Conservation (phyloP, 352 stramenopile species). For the Globisporangium spinosum region DNA sequence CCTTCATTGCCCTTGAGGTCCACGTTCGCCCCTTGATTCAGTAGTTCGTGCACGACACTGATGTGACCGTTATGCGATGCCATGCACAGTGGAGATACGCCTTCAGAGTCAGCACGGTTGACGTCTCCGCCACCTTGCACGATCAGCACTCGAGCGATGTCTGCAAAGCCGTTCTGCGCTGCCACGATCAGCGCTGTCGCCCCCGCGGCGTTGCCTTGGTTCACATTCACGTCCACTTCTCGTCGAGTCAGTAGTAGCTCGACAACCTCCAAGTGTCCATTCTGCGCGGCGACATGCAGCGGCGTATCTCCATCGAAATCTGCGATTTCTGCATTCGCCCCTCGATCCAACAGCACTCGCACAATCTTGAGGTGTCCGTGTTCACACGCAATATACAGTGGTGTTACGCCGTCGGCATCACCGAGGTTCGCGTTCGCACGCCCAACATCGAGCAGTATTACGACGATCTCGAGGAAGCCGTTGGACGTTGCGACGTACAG, state of each 20-base stretch:
- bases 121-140: not conserved
- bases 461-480: conserved; percentile 10
- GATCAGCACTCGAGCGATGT: not conserved
- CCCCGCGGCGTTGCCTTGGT: not conserved
- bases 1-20: not conserved
- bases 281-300: conserved; percentile 1
- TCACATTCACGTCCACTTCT: not conserved
- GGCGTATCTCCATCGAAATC: conserved; percentile 5
- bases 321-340: not conserved
- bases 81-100: not conserved
- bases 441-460: not conserved
- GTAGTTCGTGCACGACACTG: not conserved
- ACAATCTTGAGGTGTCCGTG: not conserved
- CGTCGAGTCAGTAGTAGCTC: not conserved
- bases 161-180: not conserved
- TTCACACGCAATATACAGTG: conserved; percentile 2
- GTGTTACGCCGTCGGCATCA: conserved; percentile 31
- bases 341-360: conserved; percentile 2
- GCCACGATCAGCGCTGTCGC: not conserved
- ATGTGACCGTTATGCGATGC: conserved; percentile 1
- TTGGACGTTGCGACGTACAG: conserved; percentile 11
- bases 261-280: not conserved
- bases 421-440: conserved; percentile 20
- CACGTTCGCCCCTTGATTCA: not conserved
- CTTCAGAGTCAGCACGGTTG: not conserved